Evolutionary conservation across 768 basidiomycete species (phyloP), one percentile per base, ranked within the genome.

Genomic region (Naematelia aurantialba): DNA sequence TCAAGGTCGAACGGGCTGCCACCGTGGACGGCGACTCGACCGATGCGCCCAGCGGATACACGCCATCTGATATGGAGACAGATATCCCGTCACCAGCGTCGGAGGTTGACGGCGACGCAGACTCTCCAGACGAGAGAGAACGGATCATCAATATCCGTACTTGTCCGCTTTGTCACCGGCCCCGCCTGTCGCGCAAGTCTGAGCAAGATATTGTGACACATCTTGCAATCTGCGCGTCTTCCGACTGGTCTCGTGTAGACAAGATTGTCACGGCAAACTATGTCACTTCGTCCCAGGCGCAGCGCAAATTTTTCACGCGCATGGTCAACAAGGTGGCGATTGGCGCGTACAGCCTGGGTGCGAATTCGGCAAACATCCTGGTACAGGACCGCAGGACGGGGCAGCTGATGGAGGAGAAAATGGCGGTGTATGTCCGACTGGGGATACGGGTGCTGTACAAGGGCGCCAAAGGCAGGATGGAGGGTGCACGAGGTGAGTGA

Each of bases 291-390:
- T 86, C 83, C 64, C 91, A 96, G 79, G 94, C 94, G 61, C 93
- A 98, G 81, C 81, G 94, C 70, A 99, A 99, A 79, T 97, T 91
- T 88, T 89, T 93, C 72, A 91, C 91, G 61, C 90, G 87, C 80
- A 83, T 97, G 39, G 82, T 97, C 54, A 82, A 84, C 22, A 92
- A 91, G 78, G 85, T 96, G 4, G 87, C 88, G 0, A 84, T 84
- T 63, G 94, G 93, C 10, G 83, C 87, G 57, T 98, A 98, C 79
- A 83, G 83, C 66, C 82, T 98, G 25, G 94, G 94, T 0, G 94
- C 94, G 66, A 96, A 99, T 70, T 93, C 91, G 53, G 94, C 92
- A 24, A 99, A 99, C 73, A 96, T 99, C 65, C 91, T 97, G 59
- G 93, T 99, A 0, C 94, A 98, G 79, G 92, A 97, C 73, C 83